These are phyloP conservation scores for Megacollybia marginata DNA, from an alignment of 768 basidiomycete species.

Conservation along the genomic window DNA sequence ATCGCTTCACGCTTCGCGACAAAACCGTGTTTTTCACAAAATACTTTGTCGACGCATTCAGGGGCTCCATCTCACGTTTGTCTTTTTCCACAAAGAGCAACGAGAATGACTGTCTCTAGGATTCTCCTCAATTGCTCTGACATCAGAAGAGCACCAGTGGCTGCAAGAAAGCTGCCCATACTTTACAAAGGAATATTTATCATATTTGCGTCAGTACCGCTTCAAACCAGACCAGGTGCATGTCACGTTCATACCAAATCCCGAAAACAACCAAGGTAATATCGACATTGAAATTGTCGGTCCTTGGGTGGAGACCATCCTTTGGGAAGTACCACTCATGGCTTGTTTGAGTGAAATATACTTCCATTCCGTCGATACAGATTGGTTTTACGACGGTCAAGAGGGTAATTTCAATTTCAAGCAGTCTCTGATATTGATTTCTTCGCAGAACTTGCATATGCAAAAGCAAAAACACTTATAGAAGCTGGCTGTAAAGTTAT, in stretches of 20 bases:
- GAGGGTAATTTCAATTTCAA: conserved; percentile 38
- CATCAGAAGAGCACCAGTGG: conserved; percentile 57
- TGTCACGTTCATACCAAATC: conserved; percentile 54
- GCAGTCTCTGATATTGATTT: background rate
- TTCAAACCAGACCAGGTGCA: conserved; percentile 71
- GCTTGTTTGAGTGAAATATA: conserved; percentile 85
- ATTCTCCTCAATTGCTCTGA: conserved; percentile 58
- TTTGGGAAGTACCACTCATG: conserved; percentile 98
- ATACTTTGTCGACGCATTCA: conserved; percentile 54
- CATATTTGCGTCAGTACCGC: conserved; percentile 62
- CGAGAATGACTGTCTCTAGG: conserved; percentile 32
- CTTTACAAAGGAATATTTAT: conserved; percentile 64
- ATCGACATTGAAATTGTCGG: conserved; percentile 71
- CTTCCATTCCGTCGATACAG: conserved; percentile 64
- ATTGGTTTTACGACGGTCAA: conserved; percentile 86
- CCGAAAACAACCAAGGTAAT: conserved; percentile 44
- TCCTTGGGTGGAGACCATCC: conserved; percentile 75
- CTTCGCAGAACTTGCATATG: conserved; percentile 56
- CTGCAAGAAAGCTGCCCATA: conserved; percentile 66
- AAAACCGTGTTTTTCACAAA: conserved; percentile 57
- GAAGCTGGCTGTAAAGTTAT: conserved; percentile 62
- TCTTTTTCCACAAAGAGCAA: conserved; percentile 6
- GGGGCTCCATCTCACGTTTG: conserved; percentile 49
- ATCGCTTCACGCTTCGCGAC: conserved; percentile 79
- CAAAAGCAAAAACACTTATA: conserved; percentile 62